Percentiles rank a stretch among this genome's conserved stretches.
Conservation (phyloP, 805 yeast genomes). For the Candida sithepensis region DNA sequence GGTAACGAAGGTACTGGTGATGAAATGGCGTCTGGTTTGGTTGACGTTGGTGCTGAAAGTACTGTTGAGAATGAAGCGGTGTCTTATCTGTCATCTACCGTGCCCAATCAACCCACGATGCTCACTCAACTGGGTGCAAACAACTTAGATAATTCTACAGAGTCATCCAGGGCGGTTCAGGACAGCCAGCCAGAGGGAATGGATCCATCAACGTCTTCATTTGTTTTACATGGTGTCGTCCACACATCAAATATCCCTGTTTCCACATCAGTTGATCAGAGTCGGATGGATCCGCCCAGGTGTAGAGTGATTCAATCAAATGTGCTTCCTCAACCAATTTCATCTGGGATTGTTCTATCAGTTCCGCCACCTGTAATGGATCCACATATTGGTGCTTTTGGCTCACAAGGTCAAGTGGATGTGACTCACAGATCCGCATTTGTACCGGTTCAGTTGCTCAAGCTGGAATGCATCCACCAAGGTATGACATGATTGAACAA, state of each 20-base stretch:
- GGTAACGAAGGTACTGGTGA: no score
- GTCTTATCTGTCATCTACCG: neutral
- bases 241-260: neutral
- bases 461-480: no score
- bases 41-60: no score
- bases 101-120: no score
- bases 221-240: neutral
- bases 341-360: neutral
- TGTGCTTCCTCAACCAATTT: neutral
- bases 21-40: no score
- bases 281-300: neutral
- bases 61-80: neutral
- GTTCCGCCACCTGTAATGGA: neutral
- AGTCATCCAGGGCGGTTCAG: neutral
- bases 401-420: no score
- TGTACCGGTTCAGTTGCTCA: no score
- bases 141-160: neutral
- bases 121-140: neutral
- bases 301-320: neutral
- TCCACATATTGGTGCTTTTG: neutral
- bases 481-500: no score
- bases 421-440: neutral
- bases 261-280: neutral
- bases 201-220: neutral
- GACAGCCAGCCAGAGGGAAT: neutral